A percentile compares a stretch with the other conserved stretches of the same genome.
Conservation (phyloP, 2,329 filamentous ascomycete species). For the Calonectria hawksworthii region DNA sequence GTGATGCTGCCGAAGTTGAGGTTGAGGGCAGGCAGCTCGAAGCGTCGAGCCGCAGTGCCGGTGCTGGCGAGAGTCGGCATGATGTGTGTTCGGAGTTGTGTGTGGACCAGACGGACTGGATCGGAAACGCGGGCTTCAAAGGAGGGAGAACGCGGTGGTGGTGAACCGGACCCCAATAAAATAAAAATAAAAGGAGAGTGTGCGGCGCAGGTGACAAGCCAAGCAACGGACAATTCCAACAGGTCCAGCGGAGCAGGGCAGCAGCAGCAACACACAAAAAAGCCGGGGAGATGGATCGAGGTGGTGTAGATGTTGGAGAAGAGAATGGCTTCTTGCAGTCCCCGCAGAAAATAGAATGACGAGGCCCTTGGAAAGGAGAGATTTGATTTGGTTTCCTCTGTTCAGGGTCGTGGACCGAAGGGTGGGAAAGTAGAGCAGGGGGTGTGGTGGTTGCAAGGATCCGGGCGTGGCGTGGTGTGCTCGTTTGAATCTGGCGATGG, state of each 20-base stretch:
- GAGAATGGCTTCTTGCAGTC: conserved; percentile 39
- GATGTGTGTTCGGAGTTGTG: neutral
- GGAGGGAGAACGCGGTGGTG: conserved; percentile 24
- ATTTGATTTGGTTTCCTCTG: conserved; percentile 31
- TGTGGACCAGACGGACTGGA: neutral
- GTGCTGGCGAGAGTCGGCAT: conserved; percentile 52
- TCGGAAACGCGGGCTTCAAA: neutral
- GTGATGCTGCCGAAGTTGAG: conserved; percentile 72
- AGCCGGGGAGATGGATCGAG: conserved; percentile 14
- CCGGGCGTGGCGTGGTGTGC: conserved; percentile 43
- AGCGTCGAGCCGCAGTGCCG: conserved; percentile 53
- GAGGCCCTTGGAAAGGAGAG: conserved; percentile 41
- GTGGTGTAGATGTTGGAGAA: conserved; percentile 44
- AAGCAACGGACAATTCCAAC: neutral
- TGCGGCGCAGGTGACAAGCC: neutral
- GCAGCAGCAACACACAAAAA: neutral
- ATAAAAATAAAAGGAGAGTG: conserved; percentile 21
- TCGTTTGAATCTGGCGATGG: conserved; percentile 37
- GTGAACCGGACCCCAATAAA: conserved; percentile 33
- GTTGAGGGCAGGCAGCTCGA: conserved; percentile 71
- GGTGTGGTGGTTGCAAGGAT: conserved; percentile 46
- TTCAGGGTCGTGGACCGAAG: conserved; percentile 38
- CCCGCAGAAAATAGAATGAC: conserved; percentile 45
- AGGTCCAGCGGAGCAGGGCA: neutral
- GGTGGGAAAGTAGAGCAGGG: conserved; percentile 44